Base-by-base conservation (phyloP, 2,329 filamentous ascomycete species). In the Monilinia fructigena region DNA sequence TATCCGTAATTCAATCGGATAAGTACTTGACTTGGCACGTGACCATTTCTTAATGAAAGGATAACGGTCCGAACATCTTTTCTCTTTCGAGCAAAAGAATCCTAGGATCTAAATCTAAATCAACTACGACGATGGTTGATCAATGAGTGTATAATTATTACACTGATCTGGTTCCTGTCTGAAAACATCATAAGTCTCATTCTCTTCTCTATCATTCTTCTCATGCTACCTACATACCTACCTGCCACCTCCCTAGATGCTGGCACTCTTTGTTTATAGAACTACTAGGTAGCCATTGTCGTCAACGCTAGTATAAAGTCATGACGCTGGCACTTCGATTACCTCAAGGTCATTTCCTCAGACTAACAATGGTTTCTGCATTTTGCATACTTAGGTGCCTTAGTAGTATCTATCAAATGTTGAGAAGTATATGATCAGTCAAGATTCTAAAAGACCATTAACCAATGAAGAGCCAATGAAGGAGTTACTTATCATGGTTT, bases 271-370 rank as follows among this genome's bases (percentile, higher is more conserved):
- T 23, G 14, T 14, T 8, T 35, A 26, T 26, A 45, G 31, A 35
- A 50, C 48, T 8, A 23, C 23, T 23, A 23, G 23, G 23, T 23
- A 48, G 23, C 20, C 20, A 4, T 12, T 31, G 26, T 23, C 23
- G 20, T 28, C n/a, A 12, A 6, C n/a, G 20, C 45, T 60, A 50
- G 20, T 50, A 16, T 10, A 35, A 23, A 50, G 45, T 50, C 58
- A 60, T 50, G 58, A 60, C 45, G 58, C 45, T 50, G 45, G 45
- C 20, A 50, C 23, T 48, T 23, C 16, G 28, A 35, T 18, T 38
- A 50, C 35, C n/a, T 42, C 50, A 60, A 60, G 56, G 5, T 18
- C 38, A 20, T 14, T 35, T 48, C 1, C 26, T 59, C 6, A 2
- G n/a, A 18, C 42, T 48, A 59, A 23, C 26, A 48, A 28, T 48